A percentile compares a stretch with the other conserved stretches of the same genome.
phyloP scores from a whole-genome alignment of 805 yeast genomes.

The Sporopachydermia quercuum region DNA sequence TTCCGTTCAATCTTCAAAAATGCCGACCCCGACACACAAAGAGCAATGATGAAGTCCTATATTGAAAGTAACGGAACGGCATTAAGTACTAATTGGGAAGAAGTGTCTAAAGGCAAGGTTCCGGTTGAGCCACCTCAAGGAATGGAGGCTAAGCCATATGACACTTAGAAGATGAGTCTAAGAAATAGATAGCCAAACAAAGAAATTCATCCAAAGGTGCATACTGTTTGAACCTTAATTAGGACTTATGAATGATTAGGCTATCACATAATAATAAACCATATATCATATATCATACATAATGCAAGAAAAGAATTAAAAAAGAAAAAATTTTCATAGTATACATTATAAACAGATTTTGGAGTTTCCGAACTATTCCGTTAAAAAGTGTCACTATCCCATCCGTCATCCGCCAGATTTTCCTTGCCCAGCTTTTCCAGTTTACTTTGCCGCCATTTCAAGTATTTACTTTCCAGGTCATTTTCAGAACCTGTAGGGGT shows the following conservation, averaged over 20 bases:
- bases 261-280: too few relatives aligned
- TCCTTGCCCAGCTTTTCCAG: background rate
- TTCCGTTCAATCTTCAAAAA: slow-evolving; percentile 59
- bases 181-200: too few relatives aligned
- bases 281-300: too few relatives aligned
- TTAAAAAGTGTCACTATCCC: slow-evolving; percentile 1
- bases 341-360: too few relatives aligned
- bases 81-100: slow-evolving; percentile 85
- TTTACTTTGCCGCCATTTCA: background rate
- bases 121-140: slow-evolving; percentile 68
- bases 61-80: slow-evolving; percentile 92
- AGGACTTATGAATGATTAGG: too few relatives aligned
- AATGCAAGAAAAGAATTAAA: too few relatives aligned
- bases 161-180: too few relatives aligned
- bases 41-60: slow-evolving; percentile 96
- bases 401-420: background rate
- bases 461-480: background rate
- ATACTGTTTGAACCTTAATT: too few relatives aligned
- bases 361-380: too few relatives aligned
- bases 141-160: slow-evolving; percentile 33
- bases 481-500: background rate
- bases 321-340: too few relatives aligned
- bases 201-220: too few relatives aligned
- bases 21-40: slow-evolving; percentile 73
- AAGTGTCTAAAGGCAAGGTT: slow-evolving; percentile 51